Evolutionary conservation across 108 stramenopile species (phyloP), one percentile per base, ranked within the genome.

Genomic region (Cyclotella atomus): DNA sequence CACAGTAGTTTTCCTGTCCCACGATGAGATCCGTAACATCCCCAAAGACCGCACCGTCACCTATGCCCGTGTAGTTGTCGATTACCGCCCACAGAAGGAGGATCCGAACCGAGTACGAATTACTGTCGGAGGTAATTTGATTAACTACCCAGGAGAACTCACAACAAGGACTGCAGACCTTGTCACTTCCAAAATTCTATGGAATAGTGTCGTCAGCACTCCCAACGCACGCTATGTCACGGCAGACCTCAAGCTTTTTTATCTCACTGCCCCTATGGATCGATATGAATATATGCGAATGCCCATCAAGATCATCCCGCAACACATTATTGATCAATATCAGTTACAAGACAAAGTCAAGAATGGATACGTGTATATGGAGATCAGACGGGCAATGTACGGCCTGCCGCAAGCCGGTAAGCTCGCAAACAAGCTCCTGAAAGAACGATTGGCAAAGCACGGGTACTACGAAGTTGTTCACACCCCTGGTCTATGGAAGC

Each of bases 181-280:
- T 3, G 8, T 28, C 29, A 30, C 30, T 2, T 28, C 30, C 8
- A 30, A 56, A 28, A 28, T 30, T 3, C 23, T 30, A 2, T 56
- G 27, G 30, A 56, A 56, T 28, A 84, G 80, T 52, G 69, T 79
- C 53, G 12, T 87, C 38, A 67, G 63, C 70, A 83, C 73, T 15
- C 43, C 38, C 7, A 23, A 33, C 10, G 86, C 83, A 1, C 54
- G 59, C 23, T 77, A 38, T 70, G 52, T 79, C 59, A 61, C 63
- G 27, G 21, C 59, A 17, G 83, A 83, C 57, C 16, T 87, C 72
- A 84, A 84, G 44, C 70, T 79, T 49, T 84, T 84, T 66, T 87
- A 82, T 52, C 70, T 87, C 10, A 32, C 19, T 59, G 73, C 84
- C 19, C 64, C 65, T 2, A 57, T 84, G 68, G 69, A 73, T n/a